Percentiles rank a stretch among this genome's conserved stretches.
Evolutionary conservation across 2,329 filamentous ascomycete species (phyloP).

Genomic region (Leptographium radiaticola): DNA sequence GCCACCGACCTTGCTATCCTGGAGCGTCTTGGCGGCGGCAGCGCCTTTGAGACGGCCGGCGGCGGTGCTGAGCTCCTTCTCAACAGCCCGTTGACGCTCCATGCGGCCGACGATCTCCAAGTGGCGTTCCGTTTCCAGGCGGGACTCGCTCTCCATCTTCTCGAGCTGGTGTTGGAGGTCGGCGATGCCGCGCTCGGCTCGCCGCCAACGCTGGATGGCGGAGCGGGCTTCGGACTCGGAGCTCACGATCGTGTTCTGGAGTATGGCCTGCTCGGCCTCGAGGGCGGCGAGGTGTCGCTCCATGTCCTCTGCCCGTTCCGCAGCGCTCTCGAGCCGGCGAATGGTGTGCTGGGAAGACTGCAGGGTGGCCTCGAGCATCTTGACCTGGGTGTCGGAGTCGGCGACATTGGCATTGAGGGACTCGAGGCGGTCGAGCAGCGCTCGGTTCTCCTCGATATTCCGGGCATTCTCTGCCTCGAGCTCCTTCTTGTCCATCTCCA

Average conservation of each 20-base stretch:
- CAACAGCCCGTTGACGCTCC: conserved; percentile 70
- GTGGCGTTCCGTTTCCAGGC: conserved; percentile 69
- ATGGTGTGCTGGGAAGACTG: conserved; percentile 67
- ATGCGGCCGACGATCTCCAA: conserved; percentile 69
- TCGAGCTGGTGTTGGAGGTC: conserved; percentile 81
- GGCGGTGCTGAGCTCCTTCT: conserved; percentile 67
- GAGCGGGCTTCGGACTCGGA: conserved; percentile 65
- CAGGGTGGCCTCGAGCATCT: conserved; percentile 62
- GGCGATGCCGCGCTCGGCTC: conserved; percentile 65
- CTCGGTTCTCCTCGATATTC: conserved; percentile 71
- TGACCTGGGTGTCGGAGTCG: conserved; percentile 70
- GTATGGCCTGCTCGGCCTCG: conserved; percentile 65
- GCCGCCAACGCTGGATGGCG: conserved; percentile 71
- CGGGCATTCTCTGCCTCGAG: conserved; percentile 66
- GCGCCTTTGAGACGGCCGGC: conserved; percentile 71
- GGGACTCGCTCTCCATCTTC: conserved; percentile 71
- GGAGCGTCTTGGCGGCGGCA: conserved; percentile 55
- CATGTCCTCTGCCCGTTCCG: conserved; percentile 60
- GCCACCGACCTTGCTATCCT: conserved; percentile 18
- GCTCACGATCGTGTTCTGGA: conserved; percentile 54
- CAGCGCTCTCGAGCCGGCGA: conserved; percentile 59
- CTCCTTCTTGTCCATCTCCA: conserved; percentile 61
- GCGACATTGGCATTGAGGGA: conserved; percentile 64
- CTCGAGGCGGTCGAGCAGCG: conserved; percentile 73
- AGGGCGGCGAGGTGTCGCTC: conserved; percentile 69